These are phyloP conservation scores for Penicillium hordei DNA, from an alignment of 2,329 filamentous ascomycete genomes.

Conservation along the genomic window DNA sequence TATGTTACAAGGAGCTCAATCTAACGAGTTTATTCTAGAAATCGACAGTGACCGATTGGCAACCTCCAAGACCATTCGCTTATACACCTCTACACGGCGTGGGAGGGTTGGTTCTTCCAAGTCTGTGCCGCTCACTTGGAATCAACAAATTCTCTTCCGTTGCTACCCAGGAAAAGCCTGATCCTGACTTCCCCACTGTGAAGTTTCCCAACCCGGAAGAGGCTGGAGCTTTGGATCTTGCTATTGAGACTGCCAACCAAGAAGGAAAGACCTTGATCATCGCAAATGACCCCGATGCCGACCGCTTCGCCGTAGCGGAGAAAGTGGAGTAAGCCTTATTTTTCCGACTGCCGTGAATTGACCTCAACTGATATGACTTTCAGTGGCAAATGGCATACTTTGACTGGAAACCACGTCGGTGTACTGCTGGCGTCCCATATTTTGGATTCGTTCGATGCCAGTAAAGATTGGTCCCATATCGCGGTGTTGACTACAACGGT, in stretches of 20 bases:
- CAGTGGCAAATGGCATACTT: slow-evolving; percentile 57
- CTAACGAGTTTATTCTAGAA: slow-evolving; percentile 26
- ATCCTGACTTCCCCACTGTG: slow-evolving; percentile 64
- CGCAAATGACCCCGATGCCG: slow-evolving; percentile 65
- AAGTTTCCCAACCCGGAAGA: slow-evolving; percentile 67
- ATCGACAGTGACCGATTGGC: slow-evolving; percentile 34
- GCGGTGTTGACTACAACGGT: slow-evolving; percentile 64
- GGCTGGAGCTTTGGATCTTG: slow-evolving; percentile 60
- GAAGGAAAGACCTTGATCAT: slow-evolving; percentile 54
- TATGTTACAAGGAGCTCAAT: not conserved
- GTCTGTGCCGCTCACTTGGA: slow-evolving; percentile 35
- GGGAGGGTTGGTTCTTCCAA: slow-evolving; percentile 38
- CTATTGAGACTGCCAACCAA: slow-evolving; percentile 56
- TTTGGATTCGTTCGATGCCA: slow-evolving; percentile 46
- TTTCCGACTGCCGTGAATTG: not conserved
- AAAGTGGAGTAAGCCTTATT: slow-evolving; percentile 47
- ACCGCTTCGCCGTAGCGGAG: slow-evolving; percentile 62
- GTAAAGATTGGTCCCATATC: slow-evolving; percentile 41
- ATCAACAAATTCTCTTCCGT: slow-evolving; percentile 39
- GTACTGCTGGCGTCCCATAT: slow-evolving; percentile 60
- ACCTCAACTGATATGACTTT: slow-evolving; percentile 2
- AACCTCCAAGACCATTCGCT: slow-evolving; percentile 38
- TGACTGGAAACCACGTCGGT: slow-evolving; percentile 66
- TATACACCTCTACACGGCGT: slow-evolving; percentile 46
- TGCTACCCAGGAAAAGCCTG: slow-evolving; percentile 54